Conservation (phyloP, 2,329 filamentous ascomycete genomes). For the Stagonosporopsis tanaceti region DNA sequence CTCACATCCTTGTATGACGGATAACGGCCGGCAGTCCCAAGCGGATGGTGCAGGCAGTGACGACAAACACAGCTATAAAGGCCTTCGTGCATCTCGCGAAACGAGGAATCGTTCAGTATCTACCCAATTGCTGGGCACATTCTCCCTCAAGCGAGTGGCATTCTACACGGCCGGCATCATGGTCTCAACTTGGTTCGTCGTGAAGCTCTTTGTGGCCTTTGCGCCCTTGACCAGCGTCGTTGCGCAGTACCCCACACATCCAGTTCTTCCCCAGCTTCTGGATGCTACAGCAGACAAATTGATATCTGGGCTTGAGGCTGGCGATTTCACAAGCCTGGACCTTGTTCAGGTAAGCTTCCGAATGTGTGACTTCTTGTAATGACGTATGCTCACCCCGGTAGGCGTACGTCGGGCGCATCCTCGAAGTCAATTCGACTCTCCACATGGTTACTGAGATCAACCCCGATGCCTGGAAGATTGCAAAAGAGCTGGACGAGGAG, state of each 20-base stretch:
- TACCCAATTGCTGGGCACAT: neutral
- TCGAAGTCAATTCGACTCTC: constrained; percentile 61
- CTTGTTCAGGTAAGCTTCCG: constrained; percentile 53
- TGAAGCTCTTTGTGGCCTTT: constrained; percentile 29
- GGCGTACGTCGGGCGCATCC: constrained; percentile 61
- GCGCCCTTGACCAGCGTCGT: constrained; percentile 28
- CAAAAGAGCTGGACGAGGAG: constrained; percentile 57
- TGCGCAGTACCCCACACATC: constrained; percentile 22
- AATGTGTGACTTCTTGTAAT: neutral
- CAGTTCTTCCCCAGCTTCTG: constrained; percentile 52
- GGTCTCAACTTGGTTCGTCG: constrained; percentile 30
- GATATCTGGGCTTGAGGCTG: constrained; percentile 56
- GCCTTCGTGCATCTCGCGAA: neutral
- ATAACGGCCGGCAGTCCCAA: constrained; percentile 21
- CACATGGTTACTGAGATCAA: constrained; percentile 64
- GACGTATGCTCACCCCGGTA: constrained; percentile 24
- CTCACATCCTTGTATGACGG: constrained; percentile 21
- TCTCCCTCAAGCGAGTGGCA: neutral
- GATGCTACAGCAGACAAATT: constrained; percentile 63
- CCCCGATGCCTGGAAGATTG: constrained; percentile 62
- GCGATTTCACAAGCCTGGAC: constrained; percentile 65
- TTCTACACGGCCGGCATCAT: constrained; percentile 22
- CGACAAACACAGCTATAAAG: constrained; percentile 24
- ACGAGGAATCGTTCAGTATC: neutral
- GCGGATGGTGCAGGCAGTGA: constrained; percentile 10